Evolutionary conservation across 2,329 filamentous ascomycete species (phyloP).

Genomic region (Lachnellula occidentalis): DNA sequence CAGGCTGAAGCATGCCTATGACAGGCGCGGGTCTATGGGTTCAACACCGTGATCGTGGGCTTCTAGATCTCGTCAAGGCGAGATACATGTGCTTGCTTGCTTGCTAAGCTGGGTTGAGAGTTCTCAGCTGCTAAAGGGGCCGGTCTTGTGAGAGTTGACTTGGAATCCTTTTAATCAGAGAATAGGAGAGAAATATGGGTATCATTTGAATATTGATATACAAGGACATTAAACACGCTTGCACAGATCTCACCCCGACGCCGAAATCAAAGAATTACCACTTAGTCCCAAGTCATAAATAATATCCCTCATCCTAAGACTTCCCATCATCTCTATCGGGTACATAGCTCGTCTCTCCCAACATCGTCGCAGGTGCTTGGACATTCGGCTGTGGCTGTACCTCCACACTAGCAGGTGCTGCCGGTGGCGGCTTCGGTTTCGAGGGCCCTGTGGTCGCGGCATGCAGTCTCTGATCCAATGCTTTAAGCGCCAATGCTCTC

Average conservation of each 20-base stretch:
- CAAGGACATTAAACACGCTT: neutral
- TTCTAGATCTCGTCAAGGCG: too few species aligned
- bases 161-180: too few species aligned
- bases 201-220: constrained; percentile 3
- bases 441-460: constrained; percentile 57
- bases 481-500: constrained; percentile 82
- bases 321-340: constrained; percentile 50
- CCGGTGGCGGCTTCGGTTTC: constrained; percentile 39
- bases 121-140: too few species aligned
- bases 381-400: constrained; percentile 50
- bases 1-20: too few species aligned
- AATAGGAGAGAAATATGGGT: neutral
- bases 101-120: too few species aligned
- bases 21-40: too few species aligned
- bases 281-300: neutral
- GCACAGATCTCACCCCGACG: neutral
- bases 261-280: neutral
- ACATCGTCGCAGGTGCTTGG: constrained; percentile 51
- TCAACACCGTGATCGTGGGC: too few species aligned
- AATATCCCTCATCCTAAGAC: constrained; percentile 4
- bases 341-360: constrained; percentile 66
- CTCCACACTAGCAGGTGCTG: constrained; percentile 43
- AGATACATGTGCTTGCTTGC: too few species aligned
- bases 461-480: constrained; percentile 84
- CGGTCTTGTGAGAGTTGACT: too few species aligned